Base-by-base conservation (phyloP, 176 grass and related monocot genomes). In the Oryza coarctata region DNA sequence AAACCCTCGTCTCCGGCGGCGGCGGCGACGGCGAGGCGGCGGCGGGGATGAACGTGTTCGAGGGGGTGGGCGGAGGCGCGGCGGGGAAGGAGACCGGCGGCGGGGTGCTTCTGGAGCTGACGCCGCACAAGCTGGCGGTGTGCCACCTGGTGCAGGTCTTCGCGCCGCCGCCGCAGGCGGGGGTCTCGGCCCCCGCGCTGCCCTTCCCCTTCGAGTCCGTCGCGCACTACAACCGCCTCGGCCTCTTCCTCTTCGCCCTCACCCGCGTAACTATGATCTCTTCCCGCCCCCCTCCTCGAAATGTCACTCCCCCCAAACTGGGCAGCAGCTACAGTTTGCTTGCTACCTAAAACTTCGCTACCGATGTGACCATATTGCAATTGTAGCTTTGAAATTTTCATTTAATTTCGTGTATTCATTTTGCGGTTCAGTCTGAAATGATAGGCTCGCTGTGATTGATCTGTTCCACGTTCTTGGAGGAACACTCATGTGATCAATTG, bases 71-170 rank as follows among this genome's bases (percentile, higher is more conserved):
- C 31, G 86, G 66, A 38, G 44, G 75, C 4, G 35, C 62, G 50
- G 65, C 44, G 33, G 63, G 49, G 49, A 76, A 29, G 43, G 78
- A 89, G 3, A 33, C 20, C 1, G 75, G 62, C 9, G 84, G 80
- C 20, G 87, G 15, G 33, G 87, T 63, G 31, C 58, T 95, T 1
- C 90, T 90, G 88, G 86, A 93, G 36, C 76, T 95, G 33, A 99
- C 96, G 23, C 96, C 93, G 75, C 93, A 99, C 82, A 90, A 90
- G 87, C 86, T 99, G 55, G 93, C 93, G 7, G 35, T 90, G 68
- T 95, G 96, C 87, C 93, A 93, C 52, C 89, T 99, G 64, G 85
- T 95, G 82, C 83, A 99, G 68, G 44, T 94, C 47, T 94, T 99
- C 75, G 90, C 93, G 60, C 96, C 91, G 67, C 86, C 89, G 41